Percentiles rank a stretch among this genome's conserved stretches.
Conservation (phyloP, 1,139 yeast genomes). For the Meyerozyma sp. region DNA sequence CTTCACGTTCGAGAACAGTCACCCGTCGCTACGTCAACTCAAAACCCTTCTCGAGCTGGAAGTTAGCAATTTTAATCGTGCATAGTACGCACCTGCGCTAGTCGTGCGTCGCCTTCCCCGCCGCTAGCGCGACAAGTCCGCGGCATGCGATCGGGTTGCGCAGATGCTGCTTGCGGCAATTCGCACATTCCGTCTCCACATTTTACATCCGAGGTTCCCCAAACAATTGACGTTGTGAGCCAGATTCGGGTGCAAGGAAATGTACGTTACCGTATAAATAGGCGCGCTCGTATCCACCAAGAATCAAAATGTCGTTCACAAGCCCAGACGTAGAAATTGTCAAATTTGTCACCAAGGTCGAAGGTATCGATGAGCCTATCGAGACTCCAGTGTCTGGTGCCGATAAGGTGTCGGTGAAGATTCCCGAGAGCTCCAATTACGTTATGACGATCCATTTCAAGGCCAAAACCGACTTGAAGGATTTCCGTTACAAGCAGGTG, state of each 20-base stretch:
- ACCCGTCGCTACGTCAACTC: constrained; percentile 27
- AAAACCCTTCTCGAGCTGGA: constrained; percentile 43
- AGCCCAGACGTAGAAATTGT: constrained; percentile 32
- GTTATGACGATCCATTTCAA: constrained; percentile 29
- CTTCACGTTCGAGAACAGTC: constrained; percentile 53
- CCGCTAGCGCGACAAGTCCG: no score
- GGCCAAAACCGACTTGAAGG: constrained; percentile 26
- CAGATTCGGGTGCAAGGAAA: background rate
- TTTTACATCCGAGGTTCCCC: background rate
- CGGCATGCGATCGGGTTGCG: no score
- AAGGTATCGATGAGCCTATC: constrained; percentile 21
- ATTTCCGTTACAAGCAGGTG: constrained; percentile 32
- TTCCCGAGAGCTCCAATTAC: constrained; percentile 39
- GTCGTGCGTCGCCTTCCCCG: no score
- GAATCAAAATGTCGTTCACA: constrained; percentile 6
- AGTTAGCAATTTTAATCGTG: constrained; percentile 24
- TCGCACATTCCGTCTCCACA: background rate
- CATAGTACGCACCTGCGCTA: background rate
- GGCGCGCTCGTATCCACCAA: background rate
- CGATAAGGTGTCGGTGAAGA: constrained; percentile 23
- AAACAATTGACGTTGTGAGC: background rate
- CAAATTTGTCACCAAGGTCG: constrained; percentile 27
- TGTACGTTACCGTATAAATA: background rate
- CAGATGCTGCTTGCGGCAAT: background rate
- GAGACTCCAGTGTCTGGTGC: constrained; percentile 25